Percentiles rank a stretch among this genome's conserved stretches.
phyloP scores from a whole-genome alignment of 495 filamentous ascomycete species.

The Aspergillus asperescens region DNA sequence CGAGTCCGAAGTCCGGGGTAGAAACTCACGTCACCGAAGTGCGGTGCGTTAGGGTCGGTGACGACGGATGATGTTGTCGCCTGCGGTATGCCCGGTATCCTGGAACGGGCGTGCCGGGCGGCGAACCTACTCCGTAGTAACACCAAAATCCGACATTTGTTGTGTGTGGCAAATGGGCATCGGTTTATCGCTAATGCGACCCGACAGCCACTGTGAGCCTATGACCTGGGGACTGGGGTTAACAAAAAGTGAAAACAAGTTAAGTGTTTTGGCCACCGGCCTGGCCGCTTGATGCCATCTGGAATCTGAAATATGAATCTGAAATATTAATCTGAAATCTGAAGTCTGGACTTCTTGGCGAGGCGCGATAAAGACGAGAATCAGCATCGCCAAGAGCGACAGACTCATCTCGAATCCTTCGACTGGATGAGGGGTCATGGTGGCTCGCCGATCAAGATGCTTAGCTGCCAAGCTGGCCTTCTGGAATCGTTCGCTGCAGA shows the following conservation, averaged over 20 bases:
- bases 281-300: no score
- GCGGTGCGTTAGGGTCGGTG: no score
- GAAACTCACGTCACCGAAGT: no score
- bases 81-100: background rate
- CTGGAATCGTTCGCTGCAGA: slow-evolving; percentile 27
- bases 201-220: no score
- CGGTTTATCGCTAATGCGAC: no score
- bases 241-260: no score
- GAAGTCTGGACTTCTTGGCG: background rate
- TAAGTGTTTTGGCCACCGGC: no score
- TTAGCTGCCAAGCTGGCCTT: slow-evolving; percentile 17
- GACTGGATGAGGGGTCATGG: slow-evolving; percentile 13
- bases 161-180: slow-evolving; percentile 9
- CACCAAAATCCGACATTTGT: no score
- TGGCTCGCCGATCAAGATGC: slow-evolving; percentile 21
- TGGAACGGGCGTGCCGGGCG: background rate
- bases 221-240: no score
- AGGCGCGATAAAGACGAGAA: slow-evolving; percentile 2
- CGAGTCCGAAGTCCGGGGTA: no score
- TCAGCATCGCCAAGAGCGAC: slow-evolving; percentile 1
- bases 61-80: background rate
- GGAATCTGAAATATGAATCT: no score
- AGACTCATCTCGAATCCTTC: slow-evolving; percentile 2
- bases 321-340: slow-evolving; percentile 8
- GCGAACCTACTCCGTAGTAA: background rate